Percentiles rank a stretch among this genome's conserved stretches.
Evolutionary conservation across 2,329 filamentous ascomycete species (phyloP).

Genomic region (Tympanopsis confertula): DNA sequence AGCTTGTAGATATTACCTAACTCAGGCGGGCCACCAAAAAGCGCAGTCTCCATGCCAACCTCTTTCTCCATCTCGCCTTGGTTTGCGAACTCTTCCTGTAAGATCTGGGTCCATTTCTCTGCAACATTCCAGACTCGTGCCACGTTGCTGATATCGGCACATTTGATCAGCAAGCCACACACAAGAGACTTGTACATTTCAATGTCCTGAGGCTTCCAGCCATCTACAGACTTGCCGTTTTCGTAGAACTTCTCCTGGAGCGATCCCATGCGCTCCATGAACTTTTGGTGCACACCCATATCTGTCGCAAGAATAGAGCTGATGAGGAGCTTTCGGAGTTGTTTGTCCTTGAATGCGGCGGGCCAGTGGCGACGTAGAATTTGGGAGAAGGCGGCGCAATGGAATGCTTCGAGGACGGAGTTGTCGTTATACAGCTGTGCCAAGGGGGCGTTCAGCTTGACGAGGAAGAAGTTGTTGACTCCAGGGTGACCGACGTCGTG

Average conservation of each 20-base stretch:
- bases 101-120: slow-evolving; percentile 76
- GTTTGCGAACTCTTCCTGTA: slow-evolving; percentile 91
- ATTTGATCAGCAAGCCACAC: slow-evolving; percentile 93
- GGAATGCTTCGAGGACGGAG: slow-evolving; percentile 92
- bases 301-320: slow-evolving; percentile 96
- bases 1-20: slow-evolving; percentile 74
- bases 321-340: slow-evolving; percentile 84
- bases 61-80: slow-evolving; percentile 87
- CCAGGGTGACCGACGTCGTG: slow-evolving; percentile 96
- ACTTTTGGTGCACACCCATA: slow-evolving; percentile 94
- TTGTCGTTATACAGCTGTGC: slow-evolving; percentile 95
- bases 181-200: slow-evolving; percentile 69
- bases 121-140: slow-evolving; percentile 75
- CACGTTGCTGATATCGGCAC: slow-evolving; percentile 97
- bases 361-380: slow-evolving; percentile 91
- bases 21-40: slow-evolving; percentile 61
- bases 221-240: slow-evolving; percentile 47
- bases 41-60: slow-evolving; percentile 73
- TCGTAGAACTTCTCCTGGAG: slow-evolving; percentile 67
- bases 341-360: slow-evolving; percentile 62
- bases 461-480: slow-evolving; percentile 93
- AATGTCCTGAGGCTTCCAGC: slow-evolving; percentile 65
- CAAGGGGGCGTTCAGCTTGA: slow-evolving; percentile 81
- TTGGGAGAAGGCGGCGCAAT: slow-evolving; percentile 93
- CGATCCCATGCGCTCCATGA: slow-evolving; percentile 79